Base-by-base conservation (phyloP, 345 rosid species). In the Eucalyptus pauciflora region DNA sequence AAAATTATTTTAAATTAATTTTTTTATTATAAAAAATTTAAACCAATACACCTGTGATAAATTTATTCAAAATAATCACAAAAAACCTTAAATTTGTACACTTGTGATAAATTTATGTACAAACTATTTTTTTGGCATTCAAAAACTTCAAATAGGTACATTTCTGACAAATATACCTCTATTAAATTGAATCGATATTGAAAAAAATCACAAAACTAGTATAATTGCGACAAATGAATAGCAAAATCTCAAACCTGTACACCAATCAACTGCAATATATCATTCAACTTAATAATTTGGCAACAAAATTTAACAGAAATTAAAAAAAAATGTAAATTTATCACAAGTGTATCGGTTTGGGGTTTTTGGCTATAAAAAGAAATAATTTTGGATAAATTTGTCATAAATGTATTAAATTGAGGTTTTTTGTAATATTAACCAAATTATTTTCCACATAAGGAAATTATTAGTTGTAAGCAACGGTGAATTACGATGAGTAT, bases 121-220 rank as follows among this genome's bases (percentile, higher is more conserved):
- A n/a, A n/a, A n/a, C n/a, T n/a, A n/a, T n/a, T n/a, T n/a, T n/a
- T 52, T 52, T 3, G 10, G 0, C 0, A 52, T 52, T 52, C 10
- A 52, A 7, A 3, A 52, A 52, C 1, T 0, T 1, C 0, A 18
- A 7, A 17, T 0, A 0, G 0, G 0, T 18, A 52, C 2, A 52
- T 52, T 52, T 52, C 0, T 18, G 0, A 18, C 4, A 52, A 18
- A 0, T 52, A 52, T 18, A 52, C 24, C 1, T 52, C 1, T 0
- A 0, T 52, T 52, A 52, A 18, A 52, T 18, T 18, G 0, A 0
- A 52, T 52, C 2, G 1, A 52, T 52, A 52, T 0, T 7, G 0
- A 0, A 17, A 1, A 52, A 52, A 52, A 15, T 6, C 18, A 15
- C 22, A 18, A 51, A 52, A 17, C 0, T 7, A 3, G 24, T 0